Evolutionary conservation across 495 filamentous ascomycete species (phyloP).

Genomic region (Cryomyces minteri): DNA sequence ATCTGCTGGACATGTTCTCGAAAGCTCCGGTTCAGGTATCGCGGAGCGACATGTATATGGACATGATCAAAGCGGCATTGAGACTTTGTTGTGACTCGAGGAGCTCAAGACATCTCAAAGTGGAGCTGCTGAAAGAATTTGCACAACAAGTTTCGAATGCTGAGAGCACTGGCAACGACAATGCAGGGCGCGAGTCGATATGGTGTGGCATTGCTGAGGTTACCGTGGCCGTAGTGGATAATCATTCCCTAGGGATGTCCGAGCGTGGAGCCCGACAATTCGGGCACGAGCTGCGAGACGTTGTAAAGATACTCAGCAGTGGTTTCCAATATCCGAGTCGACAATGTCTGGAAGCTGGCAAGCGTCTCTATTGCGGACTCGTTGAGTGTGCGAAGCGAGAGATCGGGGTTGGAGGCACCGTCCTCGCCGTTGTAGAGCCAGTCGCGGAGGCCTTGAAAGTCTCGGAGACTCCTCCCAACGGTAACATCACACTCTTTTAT

Average conservation of each 20-base stretch:
- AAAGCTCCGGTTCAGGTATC: too few relatives aligned
- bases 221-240: too few relatives aligned
- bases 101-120: background rate
- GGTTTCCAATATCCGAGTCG: too few relatives aligned
- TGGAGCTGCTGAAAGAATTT: slow-evolving; percentile 4
- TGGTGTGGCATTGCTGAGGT: too few relatives aligned
- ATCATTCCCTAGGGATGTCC: too few relatives aligned
- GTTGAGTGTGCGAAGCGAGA: slow-evolving; percentile 40
- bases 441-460: slow-evolving; percentile 33
- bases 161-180: background rate
- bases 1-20: slow-evolving; percentile 6
- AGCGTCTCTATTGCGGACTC: slow-evolving; percentile 33
- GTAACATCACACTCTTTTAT: slow-evolving; percentile 6
- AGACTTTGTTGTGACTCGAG: background rate
- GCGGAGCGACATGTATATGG: too few relatives aligned
- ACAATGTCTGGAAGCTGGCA: too few relatives aligned
- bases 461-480: slow-evolving; percentile 3
- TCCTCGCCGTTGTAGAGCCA: slow-evolving; percentile 49
- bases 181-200: background rate
- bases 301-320: too few relatives aligned
- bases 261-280: too few relatives aligned
- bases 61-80: too few relatives aligned
- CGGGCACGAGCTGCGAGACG: too few relatives aligned
- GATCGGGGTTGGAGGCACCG: slow-evolving; percentile 43
- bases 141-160: background rate